These are phyloP conservation scores for Plasmopara viticola DNA, from an alignment of 352 stramenopile genomes.

Conservation along the genomic window DNA sequence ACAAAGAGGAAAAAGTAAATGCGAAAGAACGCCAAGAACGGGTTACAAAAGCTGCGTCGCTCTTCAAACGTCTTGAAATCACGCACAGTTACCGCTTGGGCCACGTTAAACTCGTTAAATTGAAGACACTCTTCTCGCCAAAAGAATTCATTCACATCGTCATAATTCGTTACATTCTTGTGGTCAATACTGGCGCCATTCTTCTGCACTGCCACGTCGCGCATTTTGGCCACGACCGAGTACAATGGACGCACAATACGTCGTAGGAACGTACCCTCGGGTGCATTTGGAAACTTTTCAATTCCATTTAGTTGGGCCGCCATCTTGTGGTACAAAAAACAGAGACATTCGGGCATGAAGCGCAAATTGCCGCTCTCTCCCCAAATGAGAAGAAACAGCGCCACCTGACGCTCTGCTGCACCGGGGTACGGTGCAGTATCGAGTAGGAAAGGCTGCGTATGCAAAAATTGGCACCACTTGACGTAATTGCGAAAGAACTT, in stretches of 20 bases:
- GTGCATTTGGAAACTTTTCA: conserved; percentile 48
- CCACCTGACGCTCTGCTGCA: conserved; percentile 51
- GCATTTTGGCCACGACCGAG: conserved; percentile 71
- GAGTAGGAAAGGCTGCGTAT: conserved; percentile 78
- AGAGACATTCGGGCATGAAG: conserved; percentile 87
- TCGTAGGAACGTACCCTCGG: conserved; percentile 67
- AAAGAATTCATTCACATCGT: conserved; percentile 90
- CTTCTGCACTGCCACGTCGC: conserved; percentile 22
- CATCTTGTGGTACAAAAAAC: conserved; percentile 84
- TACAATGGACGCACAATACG: conserved; percentile 75
- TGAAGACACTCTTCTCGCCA: conserved; percentile 68
- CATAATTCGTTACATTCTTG: conserved; percentile 87
- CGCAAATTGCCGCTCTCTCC: conserved; percentile 78
- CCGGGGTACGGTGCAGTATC: conserved; percentile 27
- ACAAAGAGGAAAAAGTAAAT: conserved; percentile 86
- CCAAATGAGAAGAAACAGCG: conserved; percentile 84
- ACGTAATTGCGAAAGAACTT: conserved; percentile 92
- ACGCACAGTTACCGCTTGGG: conserved; percentile 52
- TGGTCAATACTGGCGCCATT: conserved; percentile 48
- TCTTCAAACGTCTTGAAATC: conserved; percentile 86
- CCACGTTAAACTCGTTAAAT: conserved; percentile 80
- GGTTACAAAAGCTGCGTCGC: conserved; percentile 73
- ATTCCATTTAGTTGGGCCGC: conserved; percentile 60
- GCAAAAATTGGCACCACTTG: conserved; percentile 94
- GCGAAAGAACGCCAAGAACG: conserved; percentile 76